Percentiles rank a stretch among this genome's conserved stretches.
Conservation (phyloP, 2,329 filamentous ascomycete genomes). For the Apiospora koreana region DNA sequence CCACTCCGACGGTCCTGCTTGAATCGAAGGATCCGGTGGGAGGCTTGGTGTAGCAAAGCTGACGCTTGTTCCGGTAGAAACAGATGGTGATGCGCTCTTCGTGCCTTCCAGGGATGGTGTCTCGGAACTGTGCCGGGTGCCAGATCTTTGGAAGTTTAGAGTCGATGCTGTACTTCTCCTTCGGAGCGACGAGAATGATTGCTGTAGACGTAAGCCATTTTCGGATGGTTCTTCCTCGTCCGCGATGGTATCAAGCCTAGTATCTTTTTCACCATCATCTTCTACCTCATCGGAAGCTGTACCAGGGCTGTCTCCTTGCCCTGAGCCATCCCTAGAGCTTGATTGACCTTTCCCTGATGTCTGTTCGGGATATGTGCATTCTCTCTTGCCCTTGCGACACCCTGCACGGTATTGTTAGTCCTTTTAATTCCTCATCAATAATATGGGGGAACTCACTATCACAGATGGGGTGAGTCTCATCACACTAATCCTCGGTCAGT, state of each 20-base stretch:
- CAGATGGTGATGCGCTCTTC: slow-evolving; percentile 54
- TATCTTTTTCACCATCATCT: slow-evolving; percentile 45
- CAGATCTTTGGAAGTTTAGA: slow-evolving; percentile 35
- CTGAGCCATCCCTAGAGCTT: slow-evolving; percentile 39
- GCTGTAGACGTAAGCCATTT: slow-evolving; percentile 20
- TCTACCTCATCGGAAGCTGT: slow-evolving; percentile 53
- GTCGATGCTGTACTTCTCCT: slow-evolving; percentile 41
- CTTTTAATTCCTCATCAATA: not conserved
- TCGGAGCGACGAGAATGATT: slow-evolving; percentile 28
- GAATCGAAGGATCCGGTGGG: slow-evolving; percentile 31
- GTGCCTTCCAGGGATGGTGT: slow-evolving; percentile 53
- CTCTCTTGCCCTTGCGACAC: slow-evolving; percentile 87
- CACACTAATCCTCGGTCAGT: slow-evolving; percentile 65
- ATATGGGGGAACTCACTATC: slow-evolving; percentile 58
- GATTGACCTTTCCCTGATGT: slow-evolving; percentile 44
- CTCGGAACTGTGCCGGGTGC: slow-evolving; percentile 52
- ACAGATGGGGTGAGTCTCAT: slow-evolving; percentile 84
- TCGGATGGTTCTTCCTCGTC: slow-evolving; percentile 53
- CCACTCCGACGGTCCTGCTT: slow-evolving; percentile 45
- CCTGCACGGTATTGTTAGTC: slow-evolving; percentile 47
- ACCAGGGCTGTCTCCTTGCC: slow-evolving; percentile 48
- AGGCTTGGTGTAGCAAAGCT: slow-evolving; percentile 36
- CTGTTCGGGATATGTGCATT: slow-evolving; percentile 85
- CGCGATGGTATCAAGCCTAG: slow-evolving; percentile 52
- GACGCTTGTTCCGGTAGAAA: slow-evolving; percentile 45